phyloP scores from a whole-genome alignment of 441 rosid genomes.

The California macrophylla region DNA sequence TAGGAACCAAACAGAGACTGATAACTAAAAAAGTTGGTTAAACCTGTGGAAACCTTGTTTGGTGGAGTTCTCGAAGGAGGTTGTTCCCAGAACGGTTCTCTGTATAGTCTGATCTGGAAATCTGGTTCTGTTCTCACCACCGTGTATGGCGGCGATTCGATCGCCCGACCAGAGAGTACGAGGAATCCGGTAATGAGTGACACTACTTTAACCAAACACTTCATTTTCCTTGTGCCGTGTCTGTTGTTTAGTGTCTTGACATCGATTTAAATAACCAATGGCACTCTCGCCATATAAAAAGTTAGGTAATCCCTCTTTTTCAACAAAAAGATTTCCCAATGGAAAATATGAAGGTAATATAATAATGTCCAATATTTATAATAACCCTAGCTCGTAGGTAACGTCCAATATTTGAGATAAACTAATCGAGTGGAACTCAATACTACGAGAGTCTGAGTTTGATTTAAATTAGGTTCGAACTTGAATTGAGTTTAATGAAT shows the following conservation, averaged over 20 bases:
- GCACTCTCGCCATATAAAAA: not conserved
- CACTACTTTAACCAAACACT: not conserved
- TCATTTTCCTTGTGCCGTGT: not conserved
- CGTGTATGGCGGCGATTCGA: conserved; percentile 32
- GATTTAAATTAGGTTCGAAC: too few species aligned
- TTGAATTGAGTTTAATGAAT: too few species aligned
- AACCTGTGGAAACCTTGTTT: conserved; percentile 43
- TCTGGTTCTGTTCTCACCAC: conserved; percentile 26
- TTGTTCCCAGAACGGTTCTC: conserved; percentile 23
- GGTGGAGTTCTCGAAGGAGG: conserved; percentile 35
- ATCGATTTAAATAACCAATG: not conserved
- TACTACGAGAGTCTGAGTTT: too few species aligned
- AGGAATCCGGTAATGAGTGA: conserved; percentile 9
- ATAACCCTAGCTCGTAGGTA: too few species aligned
- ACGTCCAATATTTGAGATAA: too few species aligned
- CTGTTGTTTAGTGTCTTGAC: not conserved
- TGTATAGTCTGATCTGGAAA: conserved; percentile 37
- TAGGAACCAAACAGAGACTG: not conserved
- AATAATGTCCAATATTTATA: too few species aligned
- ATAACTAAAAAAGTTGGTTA: not conserved
- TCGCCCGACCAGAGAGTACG: conserved; percentile 14
- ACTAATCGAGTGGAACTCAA: too few species aligned
- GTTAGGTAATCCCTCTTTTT: not conserved
- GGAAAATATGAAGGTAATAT: too few species aligned
- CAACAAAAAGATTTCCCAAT: not conserved